Conservation (phyloP, 345 rosid species). For the Corymbia maculata region DNA sequence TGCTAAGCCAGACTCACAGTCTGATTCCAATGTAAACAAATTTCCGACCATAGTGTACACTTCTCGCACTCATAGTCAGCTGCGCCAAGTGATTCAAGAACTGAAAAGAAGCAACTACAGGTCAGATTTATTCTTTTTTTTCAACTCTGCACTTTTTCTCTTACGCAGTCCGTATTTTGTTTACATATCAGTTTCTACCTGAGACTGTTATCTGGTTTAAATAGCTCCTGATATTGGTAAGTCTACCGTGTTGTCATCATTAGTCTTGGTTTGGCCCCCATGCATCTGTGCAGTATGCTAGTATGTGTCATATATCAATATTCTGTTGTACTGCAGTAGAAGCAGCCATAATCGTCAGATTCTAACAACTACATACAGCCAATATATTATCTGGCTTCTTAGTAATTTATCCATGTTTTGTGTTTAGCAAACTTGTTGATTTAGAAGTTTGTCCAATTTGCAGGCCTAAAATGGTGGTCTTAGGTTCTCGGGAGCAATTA, state of each 20-base stretch:
- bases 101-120: constrained; percentile 84
- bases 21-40: constrained; percentile 11
- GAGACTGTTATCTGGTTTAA: background rate
- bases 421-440: background rate
- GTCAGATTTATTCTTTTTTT: constrained; percentile 18
- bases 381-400: background rate
- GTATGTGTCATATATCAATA: background rate
- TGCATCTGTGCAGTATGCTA: background rate
- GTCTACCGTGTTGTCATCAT: background rate
- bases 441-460: background rate
- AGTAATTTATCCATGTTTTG: background rate
- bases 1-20: constrained; percentile 10
- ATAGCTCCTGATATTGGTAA: background rate
- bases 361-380: background rate
- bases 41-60: constrained; percentile 80
- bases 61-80: constrained; percentile 95
- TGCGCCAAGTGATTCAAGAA: constrained; percentile 88
- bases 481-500: constrained; percentile 90
- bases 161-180: background rate
- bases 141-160: background rate
- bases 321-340: background rate
- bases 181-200: background rate
- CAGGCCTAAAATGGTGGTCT: constrained; percentile 93
- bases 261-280: background rate
- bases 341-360: background rate